Conservation (phyloP, 2,329 filamentous ascomycete species). For the Meredithiella fracta region DNA sequence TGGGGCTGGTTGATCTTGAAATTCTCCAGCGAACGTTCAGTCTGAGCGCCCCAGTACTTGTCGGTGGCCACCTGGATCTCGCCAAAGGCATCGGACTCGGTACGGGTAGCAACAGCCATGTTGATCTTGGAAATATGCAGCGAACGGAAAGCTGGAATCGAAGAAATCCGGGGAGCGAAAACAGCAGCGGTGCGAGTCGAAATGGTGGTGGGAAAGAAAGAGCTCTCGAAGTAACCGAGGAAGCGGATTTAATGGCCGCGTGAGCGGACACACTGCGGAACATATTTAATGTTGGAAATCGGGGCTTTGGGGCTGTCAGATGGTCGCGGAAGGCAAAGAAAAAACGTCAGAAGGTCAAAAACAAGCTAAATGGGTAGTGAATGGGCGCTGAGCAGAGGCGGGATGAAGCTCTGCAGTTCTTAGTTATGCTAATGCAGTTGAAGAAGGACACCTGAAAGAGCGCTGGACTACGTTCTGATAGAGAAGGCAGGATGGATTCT, state of each 20-base stretch:
- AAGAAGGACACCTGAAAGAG: too few relatives aligned
- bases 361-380: slow-evolving; percentile 5
- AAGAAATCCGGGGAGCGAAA: neutral
- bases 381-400: too few relatives aligned
- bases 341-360: slow-evolving; percentile 9
- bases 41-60: slow-evolving; percentile 98
- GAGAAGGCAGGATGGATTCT: slow-evolving; percentile 5
- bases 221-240: neutral
- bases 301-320: slow-evolving; percentile 10
- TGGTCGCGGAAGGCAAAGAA: slow-evolving; percentile 3
- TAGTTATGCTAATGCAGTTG: too few relatives aligned
- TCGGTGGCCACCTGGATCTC: slow-evolving; percentile 81
- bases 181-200: neutral
- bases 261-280: slow-evolving; percentile 13
- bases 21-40: slow-evolving; percentile 87
- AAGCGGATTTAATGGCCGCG: slow-evolving; percentile 10
- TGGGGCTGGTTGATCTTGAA: slow-evolving; percentile 99
- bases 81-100: slow-evolving; percentile 94
- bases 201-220: slow-evolving; percentile 1
- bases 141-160: slow-evolving; percentile 11
- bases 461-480: neutral
- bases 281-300: slow-evolving; percentile 12
- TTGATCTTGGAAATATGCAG: slow-evolving; percentile 30
- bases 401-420: too few relatives aligned
- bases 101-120: slow-evolving; percentile 42